Percentiles rank a stretch among this genome's conserved stretches.
These are phyloP conservation scores for Volutella citrinella DNA, from an alignment of 2,329 filamentous ascomycete genomes.

Conservation along the genomic window DNA sequence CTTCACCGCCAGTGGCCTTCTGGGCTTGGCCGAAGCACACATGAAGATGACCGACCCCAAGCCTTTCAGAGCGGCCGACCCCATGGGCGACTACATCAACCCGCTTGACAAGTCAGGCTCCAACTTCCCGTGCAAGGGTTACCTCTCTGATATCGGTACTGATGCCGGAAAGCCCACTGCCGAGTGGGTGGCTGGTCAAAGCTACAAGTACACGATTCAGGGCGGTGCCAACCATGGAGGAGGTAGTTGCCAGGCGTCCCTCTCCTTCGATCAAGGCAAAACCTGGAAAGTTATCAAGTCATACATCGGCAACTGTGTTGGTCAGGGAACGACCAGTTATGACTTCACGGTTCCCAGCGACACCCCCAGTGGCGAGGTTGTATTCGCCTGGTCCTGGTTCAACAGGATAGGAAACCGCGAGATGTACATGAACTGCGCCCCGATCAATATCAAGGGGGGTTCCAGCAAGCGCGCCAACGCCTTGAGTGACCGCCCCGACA, in stretches of 20 bases:
- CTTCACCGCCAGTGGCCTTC: slow-evolving; percentile 39
- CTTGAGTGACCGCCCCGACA: slow-evolving; percentile 58
- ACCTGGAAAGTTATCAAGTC: slow-evolving; percentile 67
- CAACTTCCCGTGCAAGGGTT: slow-evolving; percentile 76
- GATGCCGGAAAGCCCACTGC: slow-evolving; percentile 51
- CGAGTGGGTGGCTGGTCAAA: slow-evolving; percentile 59
- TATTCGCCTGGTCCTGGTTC: slow-evolving; percentile 77
- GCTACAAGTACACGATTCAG: slow-evolving; percentile 61
- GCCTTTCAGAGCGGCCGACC: slow-evolving; percentile 49
- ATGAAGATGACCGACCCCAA: slow-evolving; percentile 54
- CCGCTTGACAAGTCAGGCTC: slow-evolving; percentile 59
- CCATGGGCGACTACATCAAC: slow-evolving; percentile 70
- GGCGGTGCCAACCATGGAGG: slow-evolving; percentile 65
- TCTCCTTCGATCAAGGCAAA: slow-evolving; percentile 69
- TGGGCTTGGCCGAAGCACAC: slow-evolving; percentile 47
- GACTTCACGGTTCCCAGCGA: slow-evolving; percentile 65
- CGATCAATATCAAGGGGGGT: slow-evolving; percentile 56
- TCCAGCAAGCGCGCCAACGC: slow-evolving; percentile 31
- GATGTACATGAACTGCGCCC: slow-evolving; percentile 85
- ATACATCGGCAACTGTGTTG: slow-evolving; percentile 54
- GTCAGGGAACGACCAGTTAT: slow-evolving; percentile 46
- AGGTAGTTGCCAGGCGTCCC: slow-evolving; percentile 72
- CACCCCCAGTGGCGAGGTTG: slow-evolving; percentile 56
- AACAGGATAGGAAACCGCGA: slow-evolving; percentile 75
- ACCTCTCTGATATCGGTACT: slow-evolving; percentile 47